Evolutionary conservation across 2,329 filamentous ascomycete species (phyloP), one percentile per base, ranked within the genome.

Genomic region (Penicillium sclerotigenum): DNA sequence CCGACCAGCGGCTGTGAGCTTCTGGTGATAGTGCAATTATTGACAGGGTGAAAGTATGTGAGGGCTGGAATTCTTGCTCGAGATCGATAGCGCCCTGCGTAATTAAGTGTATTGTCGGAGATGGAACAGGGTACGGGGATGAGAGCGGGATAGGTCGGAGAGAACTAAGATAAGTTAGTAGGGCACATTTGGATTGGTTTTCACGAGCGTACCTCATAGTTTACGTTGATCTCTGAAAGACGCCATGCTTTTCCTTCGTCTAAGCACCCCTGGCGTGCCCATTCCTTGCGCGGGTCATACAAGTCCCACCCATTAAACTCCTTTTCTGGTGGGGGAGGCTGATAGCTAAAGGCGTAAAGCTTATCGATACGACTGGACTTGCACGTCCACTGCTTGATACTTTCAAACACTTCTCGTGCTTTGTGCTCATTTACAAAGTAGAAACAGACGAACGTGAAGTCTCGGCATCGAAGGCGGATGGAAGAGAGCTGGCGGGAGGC

Each of bases 101-200:
- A 96, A 69, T 96, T 96, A 47, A 99, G 83, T 46, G 93, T 91
- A 68, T 94, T 97, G 74, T 99, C 94, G n/a, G 93, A 97, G 64
- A 99, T 96, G 56, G 84, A 85, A 24, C 87, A 86, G 22, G 94
- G 94, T 18, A 99, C 92, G 11, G 88, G 88, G 24, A 99, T 80
- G 45, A 96, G 71, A 4, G 87, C 85, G 13, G 94, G 94, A 71
- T 99, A 99, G 3, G 94, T 97, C 26, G 91, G 88, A 49, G 92
- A 96, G 69, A 97, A 97, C 78, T 79, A 55, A 9, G 28, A 16
- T 4, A 9, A 8, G 50, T 72, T 47, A 71, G 60, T 42, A 50
- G 75, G 58, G 47, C 45, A 41, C 41, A 57, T 29, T 26, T 24
- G 13, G 14, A 31, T 26, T 53, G 20, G 10, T 29, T 10, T 28